A percentile compares a stretch with the other conserved stretches of the same genome.
Evolutionary conservation across 495 filamentous ascomycete genomes (phyloP).

Genomic region (Penicillium bovifimosum): DNA sequence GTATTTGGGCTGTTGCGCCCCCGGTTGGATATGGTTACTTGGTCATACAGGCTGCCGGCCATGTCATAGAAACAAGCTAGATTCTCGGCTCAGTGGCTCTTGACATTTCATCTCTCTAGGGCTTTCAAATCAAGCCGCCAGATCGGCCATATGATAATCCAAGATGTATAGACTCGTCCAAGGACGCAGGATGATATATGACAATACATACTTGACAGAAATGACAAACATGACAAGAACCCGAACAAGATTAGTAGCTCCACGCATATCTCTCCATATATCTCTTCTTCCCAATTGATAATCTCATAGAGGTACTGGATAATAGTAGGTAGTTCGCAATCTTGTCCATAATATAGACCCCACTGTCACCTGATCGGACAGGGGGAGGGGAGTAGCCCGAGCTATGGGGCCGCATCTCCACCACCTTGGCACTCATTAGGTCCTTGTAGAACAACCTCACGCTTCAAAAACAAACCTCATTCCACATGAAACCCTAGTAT

Average conservation of each 20-base stretch:
- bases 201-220: background rate
- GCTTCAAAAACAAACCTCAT: background rate
- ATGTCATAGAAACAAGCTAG: slow-evolving; percentile 9
- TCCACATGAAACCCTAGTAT: background rate
- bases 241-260: background rate
- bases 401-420: slow-evolving; percentile 5
- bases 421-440: background rate
- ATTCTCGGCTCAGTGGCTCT: background rate
- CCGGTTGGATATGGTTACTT: background rate
- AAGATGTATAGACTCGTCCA: slow-evolving; percentile 12
- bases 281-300: background rate
- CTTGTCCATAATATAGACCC: background rate
- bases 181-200: slow-evolving; percentile 7
- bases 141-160: background rate
- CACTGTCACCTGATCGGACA: slow-evolving; percentile 16
- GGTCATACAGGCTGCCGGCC: background rate
- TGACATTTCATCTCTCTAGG: background rate
- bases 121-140: background rate
- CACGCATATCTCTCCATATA: background rate
- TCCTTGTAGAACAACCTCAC: background rate
- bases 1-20: too few species aligned
- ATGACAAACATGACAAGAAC: background rate
- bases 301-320: background rate
- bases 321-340: background rate
- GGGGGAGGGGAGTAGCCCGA: background rate